Conservation (phyloP, 331 rosid genomes). For the Quercus phellos region DNA sequence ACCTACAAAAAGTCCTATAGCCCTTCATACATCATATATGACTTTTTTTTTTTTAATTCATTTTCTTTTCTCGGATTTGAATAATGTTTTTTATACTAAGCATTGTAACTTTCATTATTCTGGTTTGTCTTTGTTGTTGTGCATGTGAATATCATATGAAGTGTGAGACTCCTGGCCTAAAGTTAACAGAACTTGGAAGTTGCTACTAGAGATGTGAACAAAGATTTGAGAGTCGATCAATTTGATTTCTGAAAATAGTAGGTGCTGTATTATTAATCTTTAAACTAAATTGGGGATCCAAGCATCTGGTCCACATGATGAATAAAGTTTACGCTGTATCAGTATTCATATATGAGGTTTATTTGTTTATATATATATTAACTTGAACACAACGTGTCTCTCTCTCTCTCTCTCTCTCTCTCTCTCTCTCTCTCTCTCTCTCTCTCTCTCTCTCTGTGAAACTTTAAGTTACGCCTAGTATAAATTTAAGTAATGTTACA, state of each 20-base stretch:
- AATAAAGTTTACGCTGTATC: not conserved
- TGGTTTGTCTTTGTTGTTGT: not conserved
- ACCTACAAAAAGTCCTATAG: too few species aligned
- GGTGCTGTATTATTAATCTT: not conserved
- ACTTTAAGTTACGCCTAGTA: too few species aligned
- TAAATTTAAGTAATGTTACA: too few species aligned
- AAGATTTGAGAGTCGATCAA: not conserved
- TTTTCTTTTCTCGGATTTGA: too few species aligned
- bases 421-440: too few species aligned
- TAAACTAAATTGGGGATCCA: not conserved
- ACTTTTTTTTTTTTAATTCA: not conserved
- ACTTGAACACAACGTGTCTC: too few species aligned
- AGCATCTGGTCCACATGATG: not conserved
- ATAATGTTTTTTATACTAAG: not conserved
- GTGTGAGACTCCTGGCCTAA: not conserved
- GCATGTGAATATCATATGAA: too few species aligned
- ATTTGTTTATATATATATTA: not conserved
- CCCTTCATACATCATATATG: too few species aligned
- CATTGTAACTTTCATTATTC: not conserved
- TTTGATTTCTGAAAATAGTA: not conserved
- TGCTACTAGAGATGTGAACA: not conserved
- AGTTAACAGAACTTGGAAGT: not conserved
- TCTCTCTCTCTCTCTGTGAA: too few species aligned
- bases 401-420: too few species aligned
- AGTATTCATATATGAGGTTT: not conserved